phyloP scores from a whole-genome alignment of 257 asterid genomes.

The Handroanthus guayacan region DNA sequence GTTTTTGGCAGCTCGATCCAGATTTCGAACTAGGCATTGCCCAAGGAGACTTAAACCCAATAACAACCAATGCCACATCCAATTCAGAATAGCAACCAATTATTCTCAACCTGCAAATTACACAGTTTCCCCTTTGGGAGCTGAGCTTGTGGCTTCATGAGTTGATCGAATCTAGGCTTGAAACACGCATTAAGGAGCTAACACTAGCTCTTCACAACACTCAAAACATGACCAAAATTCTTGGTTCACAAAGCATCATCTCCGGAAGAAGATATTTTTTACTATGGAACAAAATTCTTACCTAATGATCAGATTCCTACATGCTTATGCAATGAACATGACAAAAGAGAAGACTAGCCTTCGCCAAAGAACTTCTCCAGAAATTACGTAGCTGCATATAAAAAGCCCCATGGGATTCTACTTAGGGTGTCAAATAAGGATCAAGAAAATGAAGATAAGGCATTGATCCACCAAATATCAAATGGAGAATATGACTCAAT shows the following conservation, averaged over 20 bases:
- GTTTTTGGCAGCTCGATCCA: slow-evolving; percentile 51
- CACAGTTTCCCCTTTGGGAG: slow-evolving; percentile 68
- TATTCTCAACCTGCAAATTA: slow-evolving; percentile 53
- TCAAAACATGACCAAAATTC: slow-evolving; percentile 35
- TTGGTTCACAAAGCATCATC: slow-evolving; percentile 37
- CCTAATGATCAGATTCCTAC: too few relatives aligned
- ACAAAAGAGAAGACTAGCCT: slow-evolving; percentile 17
- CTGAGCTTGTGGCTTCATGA: slow-evolving; percentile 67
- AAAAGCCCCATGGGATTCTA: slow-evolving; percentile 25
- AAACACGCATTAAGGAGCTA: slow-evolving; percentile 62
- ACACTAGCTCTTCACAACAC: slow-evolving; percentile 51
- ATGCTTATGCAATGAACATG: slow-evolving; percentile 35
- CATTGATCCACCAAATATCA: too few relatives aligned
- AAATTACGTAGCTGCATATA: slow-evolving; percentile 8
- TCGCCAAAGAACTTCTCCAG: slow-evolving; percentile 9
- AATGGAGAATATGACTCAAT: slow-evolving; percentile 31
- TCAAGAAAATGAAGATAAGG: too few relatives aligned
- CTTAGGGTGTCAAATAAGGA: slow-evolving; percentile 16
- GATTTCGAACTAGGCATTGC: slow-evolving; percentile 52
- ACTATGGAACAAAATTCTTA: slow-evolving; percentile 41
- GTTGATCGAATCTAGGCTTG: slow-evolving; percentile 63
- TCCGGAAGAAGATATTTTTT: slow-evolving; percentile 38
- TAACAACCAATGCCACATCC: slow-evolving; percentile 32
- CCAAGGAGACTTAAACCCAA: slow-evolving; percentile 49
- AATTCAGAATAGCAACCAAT: slow-evolving; percentile 40